These are phyloP conservation scores for Vitis riparia DNA, from an alignment of 164 flowering plant species.

Conservation along the genomic window DNA sequence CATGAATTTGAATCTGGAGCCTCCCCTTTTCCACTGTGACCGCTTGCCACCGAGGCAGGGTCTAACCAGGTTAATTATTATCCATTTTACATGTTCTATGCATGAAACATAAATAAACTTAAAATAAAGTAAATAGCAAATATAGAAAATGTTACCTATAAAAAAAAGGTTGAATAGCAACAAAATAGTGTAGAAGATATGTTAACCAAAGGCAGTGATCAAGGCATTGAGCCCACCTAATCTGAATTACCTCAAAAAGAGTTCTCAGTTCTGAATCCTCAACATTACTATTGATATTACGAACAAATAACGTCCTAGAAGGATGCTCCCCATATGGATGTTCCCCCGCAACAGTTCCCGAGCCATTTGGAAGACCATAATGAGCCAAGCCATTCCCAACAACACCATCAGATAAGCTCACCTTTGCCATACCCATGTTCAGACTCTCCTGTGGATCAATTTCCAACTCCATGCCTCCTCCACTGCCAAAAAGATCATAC, in stretches of 20 bases:
- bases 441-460: constrained; percentile 57
- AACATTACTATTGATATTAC: constrained; percentile 96
- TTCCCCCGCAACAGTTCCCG: constrained; percentile 83
- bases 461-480: constrained; percentile 95
- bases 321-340: constrained; percentile 99
- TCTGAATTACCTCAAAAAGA: constrained; percentile 80
- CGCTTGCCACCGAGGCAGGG: too few relatives aligned
- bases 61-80: too few relatives aligned
- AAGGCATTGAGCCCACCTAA: not conserved
- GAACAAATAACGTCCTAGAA: constrained; percentile 93
- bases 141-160: too few relatives aligned
- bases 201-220: not conserved
- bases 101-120: too few relatives aligned
- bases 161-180: not conserved
- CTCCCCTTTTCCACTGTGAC: too few relatives aligned
- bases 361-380: constrained; percentile 64
- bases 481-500: constrained; percentile 85
- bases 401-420: constrained; percentile 53
- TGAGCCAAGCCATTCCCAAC: constrained; percentile 52
- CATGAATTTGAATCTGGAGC: too few relatives aligned
- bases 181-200: not conserved
- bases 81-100: too few relatives aligned
- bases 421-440: constrained; percentile 44
- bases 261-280: constrained; percentile 86
- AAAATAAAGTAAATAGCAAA: too few relatives aligned